Evolutionary conservation across 306 rosid species (phyloP).

Genomic region (Casuarina cunninghamiana): DNA sequence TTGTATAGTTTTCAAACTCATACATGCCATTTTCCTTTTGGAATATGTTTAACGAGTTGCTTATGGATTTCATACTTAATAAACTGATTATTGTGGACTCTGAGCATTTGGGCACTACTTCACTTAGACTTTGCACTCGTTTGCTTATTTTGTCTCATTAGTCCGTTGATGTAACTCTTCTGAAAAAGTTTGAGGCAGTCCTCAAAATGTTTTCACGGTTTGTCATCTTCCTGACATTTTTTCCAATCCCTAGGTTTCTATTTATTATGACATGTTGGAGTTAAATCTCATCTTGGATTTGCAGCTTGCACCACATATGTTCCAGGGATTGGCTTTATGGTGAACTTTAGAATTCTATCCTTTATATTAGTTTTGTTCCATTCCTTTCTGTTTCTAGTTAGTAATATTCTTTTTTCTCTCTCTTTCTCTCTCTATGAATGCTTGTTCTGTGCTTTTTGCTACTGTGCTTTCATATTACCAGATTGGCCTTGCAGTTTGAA

Average conservation of each 20-base stretch:
- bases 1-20: neutral
- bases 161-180: neutral
- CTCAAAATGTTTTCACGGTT: neutral
- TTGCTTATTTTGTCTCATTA: neutral
- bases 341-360: neutral
- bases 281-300: neutral
- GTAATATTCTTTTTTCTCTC: neutral
- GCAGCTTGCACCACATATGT: neutral
- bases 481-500: conserved; percentile 24
- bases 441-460: neutral
- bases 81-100: neutral
- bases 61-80: conserved; percentile 1
- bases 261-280: neutral
- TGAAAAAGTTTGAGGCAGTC: neutral
- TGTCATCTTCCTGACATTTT: neutral
- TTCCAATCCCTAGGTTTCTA: neutral
- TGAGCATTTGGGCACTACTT: neutral
- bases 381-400: neutral
- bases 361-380: neutral
- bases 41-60: neutral
- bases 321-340: neutral
- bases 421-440: neutral
- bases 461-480: neutral
- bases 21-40: neutral
- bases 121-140: neutral